Base-by-base conservation (phyloP, 2,329 filamentous ascomycete genomes). In the Fusarium sp. region DNA sequence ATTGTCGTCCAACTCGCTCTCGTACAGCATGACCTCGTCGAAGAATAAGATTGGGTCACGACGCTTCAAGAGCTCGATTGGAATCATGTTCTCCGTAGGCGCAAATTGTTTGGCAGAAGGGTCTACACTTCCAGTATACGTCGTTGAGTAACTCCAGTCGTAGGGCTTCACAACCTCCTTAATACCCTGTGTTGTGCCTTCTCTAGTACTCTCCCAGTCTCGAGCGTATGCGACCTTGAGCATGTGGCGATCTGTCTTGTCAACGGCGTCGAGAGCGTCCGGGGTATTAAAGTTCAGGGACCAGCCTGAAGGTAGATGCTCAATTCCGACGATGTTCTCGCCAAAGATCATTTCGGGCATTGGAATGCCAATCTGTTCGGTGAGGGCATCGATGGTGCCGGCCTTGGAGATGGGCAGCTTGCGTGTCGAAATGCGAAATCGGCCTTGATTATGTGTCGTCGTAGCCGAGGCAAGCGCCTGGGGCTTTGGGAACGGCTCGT, bases 271-370 rank as follows among this genome's bases (percentile, higher is more conserved):
- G 69, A 99, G 86, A 25, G 95, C 96, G 78, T 95, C 93, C 74
- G 90, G 92, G 23, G 96, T 92, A 78, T 91, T 91, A 84, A 98
- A 99, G 55, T 86, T 82, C 68, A 98, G 84, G 46, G 84, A 84
- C 93, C 94, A 99, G 46, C 89, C 88, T n/a, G 87, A 89, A 21
- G 87, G 85, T n/a, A 82, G 67, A 82, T 98, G 93, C 55, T 89
- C 85, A 64, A 99, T 86, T 9, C 88, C 83, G 42, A 97, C 90
- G 61, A 92, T 84, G 80, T 99, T 99, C 84, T 99, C 94, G 66
- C 96, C 96, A 78, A 99, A 99, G 71, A 99, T 99, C 96, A 99
- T 99, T 83, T 99, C 96, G 11, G 96, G 96, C 42, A 95, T 89
- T 20, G 95, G 90, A 77, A 99, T 98, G 30, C 90, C 90, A 56